Evolutionary conservation across 2,329 filamentous ascomycete species (phyloP).

Genomic region (Aspergillus chevalieri): DNA sequence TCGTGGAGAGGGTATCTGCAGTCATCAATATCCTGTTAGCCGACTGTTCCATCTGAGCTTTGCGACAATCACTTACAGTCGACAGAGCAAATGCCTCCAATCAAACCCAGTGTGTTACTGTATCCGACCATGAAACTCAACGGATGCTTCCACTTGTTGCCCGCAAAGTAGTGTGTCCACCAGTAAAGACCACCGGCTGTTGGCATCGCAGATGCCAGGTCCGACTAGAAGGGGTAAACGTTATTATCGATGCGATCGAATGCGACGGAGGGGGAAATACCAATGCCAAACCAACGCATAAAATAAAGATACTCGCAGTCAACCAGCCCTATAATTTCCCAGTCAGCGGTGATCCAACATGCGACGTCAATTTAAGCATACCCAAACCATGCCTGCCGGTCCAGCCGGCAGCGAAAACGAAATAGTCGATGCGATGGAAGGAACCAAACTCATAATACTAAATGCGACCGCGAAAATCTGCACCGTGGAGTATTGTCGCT

Average conservation of each 20-base stretch:
- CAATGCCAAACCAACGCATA: slow-evolving; percentile 56
- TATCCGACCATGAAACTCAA: slow-evolving; percentile 57
- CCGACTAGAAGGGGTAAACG: slow-evolving; percentile 29
- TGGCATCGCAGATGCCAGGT: slow-evolving; percentile 51
- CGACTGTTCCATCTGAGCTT: background rate
- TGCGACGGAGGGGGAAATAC: slow-evolving; percentile 20
- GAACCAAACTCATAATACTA: slow-evolving; percentile 56
- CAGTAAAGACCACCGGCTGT: slow-evolving; percentile 56
- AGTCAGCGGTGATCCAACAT: slow-evolving; percentile 2
- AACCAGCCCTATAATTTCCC: slow-evolving; percentile 46
- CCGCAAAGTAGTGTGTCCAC: slow-evolving; percentile 56
- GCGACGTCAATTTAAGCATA: slow-evolving; percentile 16
- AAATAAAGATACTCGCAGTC: slow-evolving; percentile 52
- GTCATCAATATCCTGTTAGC: background rate
- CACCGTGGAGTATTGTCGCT: slow-evolving; percentile 56
- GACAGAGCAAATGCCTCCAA: slow-evolving; percentile 58
- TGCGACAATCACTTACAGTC: slow-evolving; percentile 42
- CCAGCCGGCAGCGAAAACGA: slow-evolving; percentile 55
- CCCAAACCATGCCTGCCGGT: slow-evolving; percentile 58
- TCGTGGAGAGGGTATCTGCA: slow-evolving; percentile 24
- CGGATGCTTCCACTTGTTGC: slow-evolving; percentile 50
- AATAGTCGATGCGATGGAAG: slow-evolving; percentile 56
- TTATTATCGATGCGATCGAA: background rate
- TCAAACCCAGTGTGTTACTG: slow-evolving; percentile 55
- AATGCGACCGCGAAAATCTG: slow-evolving; percentile 58